These are phyloP conservation scores for Camelina sativa DNA, from an alignment of 345 rosid genomes.

Conservation along the genomic window DNA sequence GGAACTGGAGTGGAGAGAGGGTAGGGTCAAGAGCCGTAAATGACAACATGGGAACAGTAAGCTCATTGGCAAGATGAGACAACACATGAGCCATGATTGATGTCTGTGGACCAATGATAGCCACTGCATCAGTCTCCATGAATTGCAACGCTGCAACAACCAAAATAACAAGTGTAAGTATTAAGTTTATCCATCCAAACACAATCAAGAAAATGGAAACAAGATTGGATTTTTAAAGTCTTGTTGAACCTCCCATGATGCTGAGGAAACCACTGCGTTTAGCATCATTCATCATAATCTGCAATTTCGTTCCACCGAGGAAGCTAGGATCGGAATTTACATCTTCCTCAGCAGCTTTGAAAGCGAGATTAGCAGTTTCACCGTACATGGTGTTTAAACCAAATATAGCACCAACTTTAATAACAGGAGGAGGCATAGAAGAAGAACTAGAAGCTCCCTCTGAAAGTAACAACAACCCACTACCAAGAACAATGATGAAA, in stretches of 20 bases:
- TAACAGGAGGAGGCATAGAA: conserved; percentile 37
- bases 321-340: conserved; percentile 70
- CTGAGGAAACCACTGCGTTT: conserved; percentile 73
- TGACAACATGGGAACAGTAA: conserved; percentile 77
- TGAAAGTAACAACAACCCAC: conserved; percentile 42
- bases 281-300: conserved; percentile 58
- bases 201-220: conserved; percentile 7
- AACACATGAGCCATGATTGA: conserved; percentile 81
- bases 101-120: conserved; percentile 89
- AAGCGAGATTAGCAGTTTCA: conserved; percentile 60
- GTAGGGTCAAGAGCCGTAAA: conserved; percentile 86
- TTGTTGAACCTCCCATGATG: conserved; percentile 65
- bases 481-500: conserved; percentile 45
- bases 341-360: conserved; percentile 73
- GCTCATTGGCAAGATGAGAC: conserved; percentile 83
- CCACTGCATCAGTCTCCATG: conserved; percentile 85
- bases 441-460: conserved; percentile 48
- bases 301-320: conserved; percentile 65
- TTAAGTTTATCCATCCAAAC: background rate
- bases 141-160: conserved; percentile 62
- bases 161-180: conserved; percentile 4
- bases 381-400: conserved; percentile 56
- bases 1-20: conserved; percentile 83
- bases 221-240: background rate
- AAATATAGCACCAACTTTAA: conserved; percentile 74